These are phyloP conservation scores for Hirschfeldia incana DNA, from an alignment of 345 rosid species.

Conservation along the genomic window DNA sequence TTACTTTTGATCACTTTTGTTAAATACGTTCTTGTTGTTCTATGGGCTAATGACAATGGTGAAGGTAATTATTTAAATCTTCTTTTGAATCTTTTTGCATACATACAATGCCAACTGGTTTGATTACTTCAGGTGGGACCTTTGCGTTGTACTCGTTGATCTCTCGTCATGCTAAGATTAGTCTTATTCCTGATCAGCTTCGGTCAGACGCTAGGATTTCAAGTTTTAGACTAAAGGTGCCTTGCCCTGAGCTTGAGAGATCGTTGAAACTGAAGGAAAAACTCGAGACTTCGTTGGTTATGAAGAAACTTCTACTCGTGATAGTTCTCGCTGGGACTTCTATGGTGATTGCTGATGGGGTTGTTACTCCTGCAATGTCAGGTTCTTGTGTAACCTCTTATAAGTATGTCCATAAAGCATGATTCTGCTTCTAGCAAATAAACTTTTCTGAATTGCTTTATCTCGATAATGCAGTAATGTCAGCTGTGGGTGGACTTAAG, in stretches of 20 bases:
- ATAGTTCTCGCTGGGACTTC: slow-evolving; percentile 96
- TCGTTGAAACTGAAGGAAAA: slow-evolving; percentile 91
- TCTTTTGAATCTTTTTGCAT: not conserved
- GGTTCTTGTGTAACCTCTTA: slow-evolving; percentile 49
- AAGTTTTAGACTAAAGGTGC: slow-evolving; percentile 95
- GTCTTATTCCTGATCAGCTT: slow-evolving; percentile 96
- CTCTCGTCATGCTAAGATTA: slow-evolving; percentile 94
- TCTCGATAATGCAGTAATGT: slow-evolving; percentile 67
- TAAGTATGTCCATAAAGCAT: slow-evolving; percentile 27
- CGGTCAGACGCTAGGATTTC: slow-evolving; percentile 96
- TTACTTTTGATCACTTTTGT: slow-evolving; percentile 85
- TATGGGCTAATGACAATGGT: slow-evolving; percentile 98
- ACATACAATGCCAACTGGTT: not conserved
- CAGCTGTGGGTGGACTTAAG: slow-evolving; percentile 96
- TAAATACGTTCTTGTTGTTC: slow-evolving; percentile 91
- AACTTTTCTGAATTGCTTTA: slow-evolving; percentile 14
- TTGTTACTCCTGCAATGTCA: slow-evolving; percentile 98
- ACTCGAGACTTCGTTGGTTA: slow-evolving; percentile 72
- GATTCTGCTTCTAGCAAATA: not conserved
- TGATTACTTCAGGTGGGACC: slow-evolving; percentile 73
- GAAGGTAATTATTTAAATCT: slow-evolving; percentile 60
- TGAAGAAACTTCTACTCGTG: slow-evolving; percentile 79
- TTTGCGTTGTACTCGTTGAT: slow-evolving; percentile 96
- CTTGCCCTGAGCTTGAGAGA: slow-evolving; percentile 96
- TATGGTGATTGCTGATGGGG: slow-evolving; percentile 98